These are phyloP conservation scores for Catharanthus roseus DNA, from an alignment of 257 asterid genomes.

Conservation along the genomic window DNA sequence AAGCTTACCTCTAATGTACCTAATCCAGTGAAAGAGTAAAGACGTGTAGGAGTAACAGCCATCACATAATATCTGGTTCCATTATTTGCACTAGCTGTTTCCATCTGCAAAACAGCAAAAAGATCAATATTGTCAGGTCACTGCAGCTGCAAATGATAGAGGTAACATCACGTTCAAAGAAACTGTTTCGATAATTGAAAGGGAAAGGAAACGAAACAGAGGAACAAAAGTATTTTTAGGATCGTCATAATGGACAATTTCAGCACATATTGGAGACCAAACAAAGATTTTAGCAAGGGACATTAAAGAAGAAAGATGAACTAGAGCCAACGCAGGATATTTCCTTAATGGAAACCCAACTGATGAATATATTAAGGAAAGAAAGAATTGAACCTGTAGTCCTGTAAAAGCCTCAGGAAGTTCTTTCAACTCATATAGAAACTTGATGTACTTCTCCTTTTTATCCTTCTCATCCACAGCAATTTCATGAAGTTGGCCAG, in stretches of 20 bases:
- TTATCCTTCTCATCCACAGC: slow-evolving; percentile 94
- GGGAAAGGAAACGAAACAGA: neutral
- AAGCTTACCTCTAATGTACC: slow-evolving; percentile 80
- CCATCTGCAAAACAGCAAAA: slow-evolving; percentile 59
- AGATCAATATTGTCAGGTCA: neutral
- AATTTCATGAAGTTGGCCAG: slow-evolving; percentile 90
- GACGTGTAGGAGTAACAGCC: slow-evolving; percentile 99
- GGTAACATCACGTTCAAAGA: neutral
- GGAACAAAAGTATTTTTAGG: neutral
- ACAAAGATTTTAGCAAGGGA: neutral
- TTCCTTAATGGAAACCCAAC: neutral
- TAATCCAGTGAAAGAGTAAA: slow-evolving; percentile 88
- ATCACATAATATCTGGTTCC: slow-evolving; percentile 82
- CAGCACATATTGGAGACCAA: neutral
- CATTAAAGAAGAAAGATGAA: neutral
- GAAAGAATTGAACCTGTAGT: slow-evolving; percentile 60
- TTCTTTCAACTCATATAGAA: slow-evolving; percentile 76
- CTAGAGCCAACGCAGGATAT: neutral
- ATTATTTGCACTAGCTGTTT: slow-evolving; percentile 53
- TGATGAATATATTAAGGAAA: slow-evolving; percentile 4
- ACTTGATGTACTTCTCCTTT: slow-evolving; percentile 80
- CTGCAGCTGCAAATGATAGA: neutral
- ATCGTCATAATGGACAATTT: neutral
- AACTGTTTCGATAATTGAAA: neutral
- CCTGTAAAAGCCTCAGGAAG: slow-evolving; percentile 91